A percentile compares a stretch with the other conserved stretches of the same genome.
phyloP scores from a whole-genome alignment of 2,329 filamentous ascomycete species.

The Chrysosphaeria jannelii region DNA sequence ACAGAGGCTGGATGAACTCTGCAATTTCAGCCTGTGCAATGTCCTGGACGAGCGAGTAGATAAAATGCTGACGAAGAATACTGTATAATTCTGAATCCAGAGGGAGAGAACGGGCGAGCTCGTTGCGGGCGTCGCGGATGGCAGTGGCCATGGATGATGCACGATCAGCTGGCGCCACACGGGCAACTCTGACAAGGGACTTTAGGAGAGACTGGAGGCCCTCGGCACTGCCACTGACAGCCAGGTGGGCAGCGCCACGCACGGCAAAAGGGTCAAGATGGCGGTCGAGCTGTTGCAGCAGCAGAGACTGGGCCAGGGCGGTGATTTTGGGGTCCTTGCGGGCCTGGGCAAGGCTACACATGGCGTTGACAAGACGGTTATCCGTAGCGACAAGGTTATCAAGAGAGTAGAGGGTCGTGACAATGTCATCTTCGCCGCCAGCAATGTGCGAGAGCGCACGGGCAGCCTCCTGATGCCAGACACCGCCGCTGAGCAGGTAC shows the following conservation, averaged over 20 bases:
- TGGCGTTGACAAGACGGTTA: too few species aligned
- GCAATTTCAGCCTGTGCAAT: too few species aligned
- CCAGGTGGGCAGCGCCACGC: slow-evolving; percentile 47
- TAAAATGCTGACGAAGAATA: too few species aligned
- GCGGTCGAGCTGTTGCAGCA: slow-evolving; percentile 71
- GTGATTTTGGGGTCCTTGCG: slow-evolving; percentile 78
- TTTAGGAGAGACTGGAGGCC: slow-evolving; percentile 74
- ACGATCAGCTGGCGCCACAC: slow-evolving; percentile 40
- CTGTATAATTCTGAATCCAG: too few species aligned
- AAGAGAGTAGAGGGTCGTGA: slow-evolving; percentile 86
- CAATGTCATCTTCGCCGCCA: slow-evolving; percentile 84
- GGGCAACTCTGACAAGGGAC: slow-evolving; percentile 45
- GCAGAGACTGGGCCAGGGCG: slow-evolving; percentile 75
- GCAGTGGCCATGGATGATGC: slow-evolving; percentile 39
- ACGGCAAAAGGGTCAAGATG: slow-evolving; percentile 66
- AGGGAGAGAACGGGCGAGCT: too few species aligned
- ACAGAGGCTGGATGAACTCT: slow-evolving; percentile 65
- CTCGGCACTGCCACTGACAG: slow-evolving; percentile 43
- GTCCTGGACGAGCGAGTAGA: too few species aligned
- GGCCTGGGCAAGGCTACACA: slow-evolving; percentile 55
- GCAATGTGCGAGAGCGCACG: too few species aligned
- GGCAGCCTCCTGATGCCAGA: too few species aligned
- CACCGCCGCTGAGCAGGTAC: slow-evolving; percentile 62
- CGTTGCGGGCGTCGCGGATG: slow-evolving; percentile 48
- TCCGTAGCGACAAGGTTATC: slow-evolving; percentile 74